phyloP scores from a whole-genome alignment of 208 protist species.

The Novymonas esmeraldas region DNA sequence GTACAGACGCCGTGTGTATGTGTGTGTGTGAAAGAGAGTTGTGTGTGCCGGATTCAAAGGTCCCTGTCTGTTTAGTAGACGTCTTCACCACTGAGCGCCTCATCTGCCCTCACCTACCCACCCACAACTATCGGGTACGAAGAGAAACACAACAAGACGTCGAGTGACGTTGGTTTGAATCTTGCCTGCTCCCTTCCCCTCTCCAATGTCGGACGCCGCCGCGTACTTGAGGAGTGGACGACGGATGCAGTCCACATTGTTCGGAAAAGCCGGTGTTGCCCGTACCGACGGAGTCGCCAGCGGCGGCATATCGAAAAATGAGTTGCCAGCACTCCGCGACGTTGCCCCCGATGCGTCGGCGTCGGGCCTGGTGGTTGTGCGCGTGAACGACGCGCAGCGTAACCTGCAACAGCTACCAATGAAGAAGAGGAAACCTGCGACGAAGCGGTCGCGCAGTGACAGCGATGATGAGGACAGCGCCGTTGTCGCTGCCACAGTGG shows the following conservation, averaged over 20 bases:
- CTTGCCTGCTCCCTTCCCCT: neutral
- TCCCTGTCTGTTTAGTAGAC: too few relatives aligned
- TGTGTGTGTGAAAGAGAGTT: too few relatives aligned
- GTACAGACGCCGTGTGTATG: too few relatives aligned
- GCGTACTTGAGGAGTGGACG: conserved; percentile 18
- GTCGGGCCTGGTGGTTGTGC: conserved; percentile 16
- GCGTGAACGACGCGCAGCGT: conserved; percentile 10
- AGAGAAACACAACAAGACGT: too few relatives aligned
- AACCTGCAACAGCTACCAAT: conserved; percentile 24
- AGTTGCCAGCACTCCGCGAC: too few relatives aligned
- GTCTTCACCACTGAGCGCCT: too few relatives aligned
- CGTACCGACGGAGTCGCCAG: conserved; percentile 5
- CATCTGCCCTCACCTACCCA: too few relatives aligned
- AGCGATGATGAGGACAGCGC: conserved; percentile 11
- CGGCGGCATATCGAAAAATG: too few relatives aligned
- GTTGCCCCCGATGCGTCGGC: neutral
- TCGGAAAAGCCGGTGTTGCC: conserved; percentile 23
- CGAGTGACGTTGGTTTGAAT: too few relatives aligned
- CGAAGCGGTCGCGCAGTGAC: conserved; percentile 18
- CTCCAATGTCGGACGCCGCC: conserved; percentile 16
- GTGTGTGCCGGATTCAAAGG: too few relatives aligned
- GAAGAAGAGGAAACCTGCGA: conserved; percentile 19
- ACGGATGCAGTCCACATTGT: conserved; percentile 18
- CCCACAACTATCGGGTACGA: too few relatives aligned
- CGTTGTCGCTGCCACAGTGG: neutral